A percentile compares a stretch with the other conserved stretches of the same genome.
Evolutionary conservation across 768 basidiomycete species (phyloP).

Genomic region (Cystofilobasidium macerans): DNA sequence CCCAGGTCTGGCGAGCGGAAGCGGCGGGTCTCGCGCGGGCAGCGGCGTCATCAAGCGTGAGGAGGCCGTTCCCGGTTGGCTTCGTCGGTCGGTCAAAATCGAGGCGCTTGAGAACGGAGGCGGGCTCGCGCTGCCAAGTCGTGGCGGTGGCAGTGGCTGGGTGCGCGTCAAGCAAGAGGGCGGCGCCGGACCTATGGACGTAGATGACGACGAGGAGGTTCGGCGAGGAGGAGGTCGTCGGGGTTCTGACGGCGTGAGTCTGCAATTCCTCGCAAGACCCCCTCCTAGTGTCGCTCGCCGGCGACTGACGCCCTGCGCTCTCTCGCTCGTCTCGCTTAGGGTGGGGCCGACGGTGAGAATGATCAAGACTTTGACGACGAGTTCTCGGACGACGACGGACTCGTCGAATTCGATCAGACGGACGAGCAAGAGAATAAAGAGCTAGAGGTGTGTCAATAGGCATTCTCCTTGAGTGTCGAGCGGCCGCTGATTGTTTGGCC

Average conservation of each 20-base stretch:
- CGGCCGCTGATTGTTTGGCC: neutral
- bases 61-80: constrained; percentile 5
- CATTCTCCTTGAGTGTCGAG: neutral
- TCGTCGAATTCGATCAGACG: constrained; percentile 24
- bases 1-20: too few species aligned
- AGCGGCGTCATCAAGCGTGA: neutral
- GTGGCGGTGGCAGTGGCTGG: neutral
- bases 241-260: neutral
- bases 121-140: neutral
- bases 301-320: neutral
- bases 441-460: constrained; percentile 15
- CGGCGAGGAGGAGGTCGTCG: neutral
- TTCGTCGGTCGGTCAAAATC: neutral
- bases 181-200: neutral
- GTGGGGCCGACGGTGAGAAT: constrained; percentile 12
- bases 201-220: neutral
- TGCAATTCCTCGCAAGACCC: neutral
- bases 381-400: constrained; percentile 26
- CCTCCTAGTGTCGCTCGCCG: neutral
- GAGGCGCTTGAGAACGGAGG: neutral
- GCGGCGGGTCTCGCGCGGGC: neutral
- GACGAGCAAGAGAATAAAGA: constrained; percentile 26
- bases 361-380: constrained; percentile 25
- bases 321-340: constrained; percentile 4
- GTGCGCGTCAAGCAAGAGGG: neutral